Base-by-base conservation (phyloP, 1,284 basidiomycete species). In the Leccinum ponderosum region DNA sequence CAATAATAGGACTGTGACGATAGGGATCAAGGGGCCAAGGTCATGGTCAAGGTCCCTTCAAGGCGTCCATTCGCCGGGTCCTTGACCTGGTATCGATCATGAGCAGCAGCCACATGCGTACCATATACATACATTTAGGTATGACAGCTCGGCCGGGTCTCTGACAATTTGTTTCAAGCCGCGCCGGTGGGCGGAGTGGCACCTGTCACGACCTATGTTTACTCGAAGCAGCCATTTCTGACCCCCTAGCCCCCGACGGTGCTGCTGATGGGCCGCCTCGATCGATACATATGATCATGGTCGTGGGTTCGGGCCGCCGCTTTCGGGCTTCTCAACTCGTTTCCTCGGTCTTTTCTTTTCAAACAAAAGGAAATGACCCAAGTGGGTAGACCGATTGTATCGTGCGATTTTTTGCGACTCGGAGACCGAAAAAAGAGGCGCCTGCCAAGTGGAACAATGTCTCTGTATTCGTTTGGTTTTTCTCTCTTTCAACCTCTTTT, bases 371-470 rank as follows among this genome's bases (percentile, higher is more conserved):
- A 20, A 11, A 44, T n/a, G 22, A 15, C 22, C 31, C 27, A 64
- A 61, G 17, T n/a, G 17, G 63, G 53, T 12, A 56, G 47, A 57
- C 62, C 62, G 62, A 64, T 65, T 57, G 29, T 54, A 54, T 63
- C 62, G 62, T 62, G 61, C 5, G 64, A 63, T 25, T 63, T 25
- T 63, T 58, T 6, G 35, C 6, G n/a, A 44, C 42, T 20, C 42
- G 42, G 17, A 35, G 27, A 47, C 25, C n/a, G 25, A 33, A 48
- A 62, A 47, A 27, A 48, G 8, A 20, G 20, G 14, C 12, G 47
- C 22, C 22, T 37, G 35, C 29, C 29, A 14, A 50, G 25, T 27
- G 25, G 25, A 27, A 27, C 27, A 6, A 50, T 15, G 22, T 9
- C 39, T 42, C 2, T n/a, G 39, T 0, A n/a, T n/a, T 39, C 7